phyloP scores from a whole-genome alignment of 2,329 filamentous ascomycete genomes.

The Gnomoniopsis smithogilvyi region DNA sequence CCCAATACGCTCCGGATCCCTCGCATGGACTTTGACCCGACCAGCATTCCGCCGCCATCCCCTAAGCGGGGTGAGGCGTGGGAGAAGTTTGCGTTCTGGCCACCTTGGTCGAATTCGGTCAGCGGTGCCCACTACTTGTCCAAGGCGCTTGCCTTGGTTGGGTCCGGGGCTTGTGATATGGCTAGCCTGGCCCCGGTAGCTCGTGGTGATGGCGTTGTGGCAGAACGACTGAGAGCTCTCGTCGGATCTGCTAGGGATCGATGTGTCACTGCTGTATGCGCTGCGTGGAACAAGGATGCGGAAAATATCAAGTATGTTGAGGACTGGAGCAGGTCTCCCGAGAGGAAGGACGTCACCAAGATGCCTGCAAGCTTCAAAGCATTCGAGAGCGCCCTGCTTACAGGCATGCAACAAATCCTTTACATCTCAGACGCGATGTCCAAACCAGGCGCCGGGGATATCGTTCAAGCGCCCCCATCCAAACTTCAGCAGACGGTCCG shows the following conservation, averaged over 20 bases:
- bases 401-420: conserved; percentile 90
- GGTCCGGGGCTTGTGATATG: conserved; percentile 84
- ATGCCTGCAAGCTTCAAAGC: conserved; percentile 85
- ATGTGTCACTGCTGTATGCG: conserved; percentile 79
- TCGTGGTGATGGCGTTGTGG: conserved; percentile 47
- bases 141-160: conserved; percentile 76
- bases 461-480: conserved; percentile 78
- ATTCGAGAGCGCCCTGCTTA: conserved; percentile 78
- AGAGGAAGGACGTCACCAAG: conserved; percentile 81
- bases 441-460: conserved; percentile 69
- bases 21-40: conserved; percentile 76
- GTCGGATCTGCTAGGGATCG: conserved; percentile 80
- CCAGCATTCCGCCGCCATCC: conserved; percentile 71
- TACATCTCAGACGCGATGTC: conserved; percentile 85
- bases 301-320: conserved; percentile 91
- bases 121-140: conserved; percentile 89
- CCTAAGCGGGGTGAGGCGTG: conserved; percentile 79
- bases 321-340: conserved; percentile 83
- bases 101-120: conserved; percentile 85
- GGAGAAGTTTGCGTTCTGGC: conserved; percentile 97
- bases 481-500: conserved; percentile 90
- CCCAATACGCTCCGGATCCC: conserved; percentile 63
- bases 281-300: conserved; percentile 89
- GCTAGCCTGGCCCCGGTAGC: conserved; percentile 68
- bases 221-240: conserved; percentile 72